Evolutionary conservation across 2,329 filamentous ascomycete genomes (phyloP).

Genomic region (Aspergillus candidus): DNA sequence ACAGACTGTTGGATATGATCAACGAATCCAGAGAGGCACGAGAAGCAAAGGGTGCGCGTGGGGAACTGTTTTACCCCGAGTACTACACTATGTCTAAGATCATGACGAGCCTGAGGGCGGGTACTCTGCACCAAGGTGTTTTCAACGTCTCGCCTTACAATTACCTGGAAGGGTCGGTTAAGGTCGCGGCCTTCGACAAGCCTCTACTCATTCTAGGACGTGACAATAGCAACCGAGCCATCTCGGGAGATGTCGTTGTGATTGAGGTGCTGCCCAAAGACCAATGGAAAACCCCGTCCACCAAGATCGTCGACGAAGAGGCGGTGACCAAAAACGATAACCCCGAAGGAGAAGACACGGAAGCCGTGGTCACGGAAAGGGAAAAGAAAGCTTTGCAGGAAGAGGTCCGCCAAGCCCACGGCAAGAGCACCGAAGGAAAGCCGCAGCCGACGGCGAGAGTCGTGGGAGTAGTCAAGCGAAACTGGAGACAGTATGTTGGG

Average conservation of each 20-base stretch:
- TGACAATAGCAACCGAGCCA: conserved; percentile 91
- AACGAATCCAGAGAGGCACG: conserved; percentile 67
- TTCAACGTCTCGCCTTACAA: conserved; percentile 98
- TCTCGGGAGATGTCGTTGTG: conserved; percentile 88
- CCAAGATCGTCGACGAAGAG: conserved; percentile 93
- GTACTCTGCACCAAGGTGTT: conserved; percentile 83
- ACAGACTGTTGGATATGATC: conserved; percentile 88
- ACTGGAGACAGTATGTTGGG: conserved; percentile 97
- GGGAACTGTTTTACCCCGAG: conserved; percentile 76
- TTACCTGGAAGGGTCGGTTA: conserved; percentile 88
- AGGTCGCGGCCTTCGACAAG: conserved; percentile 85
- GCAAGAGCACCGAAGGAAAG: conserved; percentile 65
- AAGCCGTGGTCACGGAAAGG: conserved; percentile 76
- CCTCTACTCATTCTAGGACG: conserved; percentile 80
- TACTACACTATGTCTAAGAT: conserved; percentile 85
- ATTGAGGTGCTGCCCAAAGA: conserved; percentile 89
- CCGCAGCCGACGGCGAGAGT: conserved; percentile 88
- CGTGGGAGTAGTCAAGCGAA: conserved; percentile 86
- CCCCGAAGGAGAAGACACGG: conserved; percentile 69
- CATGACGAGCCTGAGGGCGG: conserved; percentile 86
- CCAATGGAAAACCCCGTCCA: conserved; percentile 94
- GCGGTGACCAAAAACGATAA: conserved; percentile 88
- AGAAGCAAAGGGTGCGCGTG: conserved; percentile 58
- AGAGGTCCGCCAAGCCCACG: conserved; percentile 80
- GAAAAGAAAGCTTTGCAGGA: conserved; percentile 85